Evolutionary conservation across 1,284 basidiomycete species (phyloP).

Genomic region (Boletus sp.): DNA sequence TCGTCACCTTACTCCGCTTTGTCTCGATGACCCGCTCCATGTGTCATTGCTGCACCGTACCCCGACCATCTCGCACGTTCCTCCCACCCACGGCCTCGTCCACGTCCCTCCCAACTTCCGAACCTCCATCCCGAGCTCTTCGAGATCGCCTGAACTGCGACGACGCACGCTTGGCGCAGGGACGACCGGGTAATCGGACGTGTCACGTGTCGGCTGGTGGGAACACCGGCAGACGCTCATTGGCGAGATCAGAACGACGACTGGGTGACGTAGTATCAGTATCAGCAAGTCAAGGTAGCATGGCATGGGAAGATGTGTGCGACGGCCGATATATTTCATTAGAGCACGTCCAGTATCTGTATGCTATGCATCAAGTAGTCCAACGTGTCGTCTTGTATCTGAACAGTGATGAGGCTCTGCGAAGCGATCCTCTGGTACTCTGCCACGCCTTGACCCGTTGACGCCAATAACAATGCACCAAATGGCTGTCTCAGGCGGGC

Average conservation of each 20-base stretch:
- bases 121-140: conserved; percentile 83
- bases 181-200: conserved; percentile 49
- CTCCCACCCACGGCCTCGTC: not conserved
- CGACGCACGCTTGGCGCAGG: conserved; percentile 68
- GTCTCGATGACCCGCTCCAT: conserved; percentile 62
- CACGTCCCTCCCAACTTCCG: conserved; percentile 59
- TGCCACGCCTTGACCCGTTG: no score
- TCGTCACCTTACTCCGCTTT: conserved; percentile 43
- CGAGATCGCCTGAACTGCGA: conserved; percentile 53
- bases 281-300: no score
- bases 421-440: no score
- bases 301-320: no score
- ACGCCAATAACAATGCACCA: no score
- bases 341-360: no score
- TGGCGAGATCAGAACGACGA: conserved; percentile 89
- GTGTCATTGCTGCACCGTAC: conserved; percentile 34
- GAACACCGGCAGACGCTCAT: conserved; percentile 86
- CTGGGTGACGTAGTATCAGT: no score
- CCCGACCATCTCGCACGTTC: not conserved
- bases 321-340: no score
- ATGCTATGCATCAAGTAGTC: no score
- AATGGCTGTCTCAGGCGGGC: no score
- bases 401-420: no score
- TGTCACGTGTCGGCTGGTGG: conserved; percentile 41
- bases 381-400: no score